phyloP scores from a whole-genome alignment of 345 rosid species.

The Cardamine resedifolia region DNA sequence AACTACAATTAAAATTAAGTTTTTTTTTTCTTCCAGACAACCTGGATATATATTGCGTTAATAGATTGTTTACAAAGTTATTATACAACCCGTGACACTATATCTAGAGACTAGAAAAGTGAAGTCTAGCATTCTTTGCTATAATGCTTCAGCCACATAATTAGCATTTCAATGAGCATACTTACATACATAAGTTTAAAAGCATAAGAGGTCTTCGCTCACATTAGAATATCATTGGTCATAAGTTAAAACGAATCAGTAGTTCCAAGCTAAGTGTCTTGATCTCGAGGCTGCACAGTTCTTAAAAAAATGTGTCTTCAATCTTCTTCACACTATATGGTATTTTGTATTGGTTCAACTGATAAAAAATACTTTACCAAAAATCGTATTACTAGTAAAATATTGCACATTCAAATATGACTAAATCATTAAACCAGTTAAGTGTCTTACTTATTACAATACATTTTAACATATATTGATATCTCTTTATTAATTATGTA shows the following conservation, averaged over 20 bases:
- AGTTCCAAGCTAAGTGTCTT: not conserved
- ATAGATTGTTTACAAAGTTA: not conserved
- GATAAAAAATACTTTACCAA: too few relatives aligned
- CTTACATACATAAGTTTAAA: not conserved
- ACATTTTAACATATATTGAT: not conserved
- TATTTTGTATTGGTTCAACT: too few relatives aligned
- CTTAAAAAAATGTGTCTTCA: not conserved
- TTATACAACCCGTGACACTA: not conserved
- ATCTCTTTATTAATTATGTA: too few relatives aligned
- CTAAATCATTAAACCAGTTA: not conserved
- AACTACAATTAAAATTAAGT: not conserved
- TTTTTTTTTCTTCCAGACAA: not conserved
- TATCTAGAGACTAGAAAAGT: not conserved
- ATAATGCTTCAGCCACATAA: not conserved
- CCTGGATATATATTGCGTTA: slow-evolving; percentile 17
- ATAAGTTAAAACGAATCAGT: not conserved
- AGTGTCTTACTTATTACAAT: not conserved
- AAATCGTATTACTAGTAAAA: too few relatives aligned
- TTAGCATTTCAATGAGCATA: too few relatives aligned
- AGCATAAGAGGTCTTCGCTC: not conserved
- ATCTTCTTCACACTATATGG: not conserved
- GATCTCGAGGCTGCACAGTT: not conserved
- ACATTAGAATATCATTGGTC: not conserved
- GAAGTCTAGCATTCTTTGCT: not conserved
- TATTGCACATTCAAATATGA: not conserved